Conservation (phyloP, 164 flowering plant species). For the Vitis rotundifolia region DNA sequence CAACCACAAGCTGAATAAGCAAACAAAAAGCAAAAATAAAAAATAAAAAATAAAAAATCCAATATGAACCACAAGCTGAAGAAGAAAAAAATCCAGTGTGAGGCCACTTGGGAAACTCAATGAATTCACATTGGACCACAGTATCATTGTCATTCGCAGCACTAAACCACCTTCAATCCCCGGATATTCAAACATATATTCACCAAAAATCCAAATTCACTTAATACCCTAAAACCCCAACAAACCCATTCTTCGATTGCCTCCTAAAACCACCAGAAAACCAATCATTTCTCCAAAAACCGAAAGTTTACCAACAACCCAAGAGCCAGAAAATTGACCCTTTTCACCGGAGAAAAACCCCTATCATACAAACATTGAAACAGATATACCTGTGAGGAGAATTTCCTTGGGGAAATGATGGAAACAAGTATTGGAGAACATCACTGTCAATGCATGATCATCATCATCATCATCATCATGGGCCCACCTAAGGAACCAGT, state of each 20-base stretch:
- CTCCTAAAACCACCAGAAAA: background rate
- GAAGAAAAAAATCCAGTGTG: no score
- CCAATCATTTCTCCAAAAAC: background rate
- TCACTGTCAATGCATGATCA: slow-evolving; percentile 14
- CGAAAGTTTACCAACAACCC: no score
- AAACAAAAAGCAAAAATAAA: background rate
- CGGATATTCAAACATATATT: no score
- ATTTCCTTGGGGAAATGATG: background rate
- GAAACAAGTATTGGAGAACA: slow-evolving; percentile 13
- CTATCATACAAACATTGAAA: slow-evolving; percentile 3
- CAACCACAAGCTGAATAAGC: background rate
- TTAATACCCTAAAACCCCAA: no score
- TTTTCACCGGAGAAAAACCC: slow-evolving; percentile 7
- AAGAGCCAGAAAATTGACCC: background rate
- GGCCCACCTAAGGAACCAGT: slow-evolving; percentile 25
- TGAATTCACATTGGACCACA: slow-evolving; percentile 20
- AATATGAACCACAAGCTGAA: no score
- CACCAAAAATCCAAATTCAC: no score
- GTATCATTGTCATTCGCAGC: background rate
- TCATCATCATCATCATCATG: slow-evolving; percentile 19
- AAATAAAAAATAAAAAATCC: background rate
- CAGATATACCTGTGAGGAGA: slow-evolving; percentile 5
- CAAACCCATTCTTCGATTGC: background rate
- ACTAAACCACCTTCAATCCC: background rate
- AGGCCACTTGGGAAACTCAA: background rate